These are phyloP conservation scores for Aspergillus fumigatiaffinis DNA, from an alignment of 2,329 filamentous ascomycete species.

Conservation along the genomic window DNA sequence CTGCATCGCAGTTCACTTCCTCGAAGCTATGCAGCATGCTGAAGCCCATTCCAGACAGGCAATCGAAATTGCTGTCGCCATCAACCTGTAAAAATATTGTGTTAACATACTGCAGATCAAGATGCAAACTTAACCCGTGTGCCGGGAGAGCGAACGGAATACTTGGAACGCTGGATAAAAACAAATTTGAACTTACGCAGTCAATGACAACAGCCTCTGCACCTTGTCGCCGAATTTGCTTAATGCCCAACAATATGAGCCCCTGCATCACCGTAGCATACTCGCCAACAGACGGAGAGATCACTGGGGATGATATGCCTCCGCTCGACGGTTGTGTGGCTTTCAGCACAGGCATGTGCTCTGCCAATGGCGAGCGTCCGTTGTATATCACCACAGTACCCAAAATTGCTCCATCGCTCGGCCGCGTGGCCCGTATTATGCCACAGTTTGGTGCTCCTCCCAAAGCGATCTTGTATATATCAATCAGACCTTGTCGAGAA, in stretches of 20 bases:
- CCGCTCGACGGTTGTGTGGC: conserved; percentile 57
- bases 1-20: conserved; percentile 67
- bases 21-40: conserved; percentile 75
- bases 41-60: conserved; percentile 75
- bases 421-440: conserved; percentile 75
- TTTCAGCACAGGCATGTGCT: conserved; percentile 65
- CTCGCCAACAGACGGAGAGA: conserved; percentile 63
- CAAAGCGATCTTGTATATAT: conserved; percentile 74
- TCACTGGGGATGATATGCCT: conserved; percentile 76
- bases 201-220: conserved; percentile 70
- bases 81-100: conserved; percentile 54
- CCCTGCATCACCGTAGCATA: conserved; percentile 73
- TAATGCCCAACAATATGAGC: conserved; percentile 72
- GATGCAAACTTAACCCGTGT: not conserved
- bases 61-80: conserved; percentile 68
- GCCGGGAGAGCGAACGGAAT: not conserved
- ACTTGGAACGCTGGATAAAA: not conserved
- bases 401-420: conserved; percentile 63
- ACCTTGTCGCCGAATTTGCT: conserved; percentile 76
- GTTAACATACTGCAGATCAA: not conserved
- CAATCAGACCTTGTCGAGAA: conserved; percentile 71
- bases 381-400: conserved; percentile 79
- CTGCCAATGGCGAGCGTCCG: conserved; percentile 62
- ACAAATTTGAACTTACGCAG: conserved; percentile 63
- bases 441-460: conserved; percentile 68